Percentiles rank a stretch among this genome's conserved stretches.
Conservation (phyloP, 768 basidiomycete genomes). For the Pholiota conissans region DNA sequence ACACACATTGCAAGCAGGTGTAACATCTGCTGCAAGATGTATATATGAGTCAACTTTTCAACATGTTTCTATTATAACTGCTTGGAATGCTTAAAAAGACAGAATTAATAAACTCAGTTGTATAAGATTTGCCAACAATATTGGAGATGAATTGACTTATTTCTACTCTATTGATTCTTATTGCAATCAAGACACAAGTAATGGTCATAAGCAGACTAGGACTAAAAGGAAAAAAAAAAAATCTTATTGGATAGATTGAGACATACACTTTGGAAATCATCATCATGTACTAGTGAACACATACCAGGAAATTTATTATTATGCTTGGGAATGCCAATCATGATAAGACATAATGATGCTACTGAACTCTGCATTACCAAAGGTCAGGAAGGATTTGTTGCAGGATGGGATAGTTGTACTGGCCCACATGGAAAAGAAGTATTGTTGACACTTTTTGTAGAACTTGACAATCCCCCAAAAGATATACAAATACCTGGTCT, state of each 20-base stretch:
- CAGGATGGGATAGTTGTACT: slow-evolving; percentile 24
- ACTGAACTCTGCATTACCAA: slow-evolving; percentile 35
- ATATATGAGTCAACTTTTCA: slow-evolving; percentile 18
- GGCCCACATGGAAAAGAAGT: slow-evolving; percentile 19
- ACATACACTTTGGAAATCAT: slow-evolving; percentile 14
- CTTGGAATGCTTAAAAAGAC: slow-evolving; percentile 31
- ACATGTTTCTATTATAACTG: slow-evolving; percentile 34
- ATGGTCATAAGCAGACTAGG: not conserved
- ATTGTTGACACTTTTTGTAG: slow-evolving; percentile 31
- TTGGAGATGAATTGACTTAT: slow-evolving; percentile 16
- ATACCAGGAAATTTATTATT: slow-evolving; percentile 28
- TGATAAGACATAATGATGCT: slow-evolving; percentile 29
- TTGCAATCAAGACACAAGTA: not conserved
- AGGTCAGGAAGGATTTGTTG: slow-evolving; percentile 31
- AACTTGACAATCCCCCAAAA: slow-evolving; percentile 22
- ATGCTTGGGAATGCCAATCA: slow-evolving; percentile 32
- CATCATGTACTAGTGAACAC: slow-evolving; percentile 10
- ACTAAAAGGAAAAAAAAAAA: not conserved
- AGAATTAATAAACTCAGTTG: slow-evolving; percentile 27
- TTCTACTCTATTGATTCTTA: slow-evolving; percentile 30
- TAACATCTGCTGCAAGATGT: not conserved
- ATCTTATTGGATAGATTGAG: too few relatives aligned
- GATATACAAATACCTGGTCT: slow-evolving; percentile 24
- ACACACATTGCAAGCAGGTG: not conserved
- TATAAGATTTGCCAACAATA: slow-evolving; percentile 28